Evolutionary conservation across 1,284 basidiomycete species (phyloP), one percentile per base, ranked within the genome.

Genomic region (Omphalotus olearius): DNA sequence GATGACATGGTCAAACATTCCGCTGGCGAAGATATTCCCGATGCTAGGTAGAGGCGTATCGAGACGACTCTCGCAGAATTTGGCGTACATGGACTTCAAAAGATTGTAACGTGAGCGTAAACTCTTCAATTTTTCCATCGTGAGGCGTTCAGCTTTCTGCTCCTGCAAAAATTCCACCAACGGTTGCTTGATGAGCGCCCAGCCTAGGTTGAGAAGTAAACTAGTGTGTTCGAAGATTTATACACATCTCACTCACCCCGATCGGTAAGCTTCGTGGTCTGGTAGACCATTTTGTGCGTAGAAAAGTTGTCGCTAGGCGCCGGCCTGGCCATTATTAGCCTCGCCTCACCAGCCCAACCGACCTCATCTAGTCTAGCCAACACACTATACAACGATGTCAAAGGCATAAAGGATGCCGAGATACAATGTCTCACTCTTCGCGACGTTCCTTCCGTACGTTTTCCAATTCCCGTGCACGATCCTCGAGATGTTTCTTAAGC

Each of bases 341-440:
- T 33, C 4, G 43, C 33, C 38, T 51, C 49, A 10, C 16, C 33
- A 6, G 33, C 33, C 49, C 43, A 51, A 7, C 49, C 49, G 9
- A 45, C 25, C n/a, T 25, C 20, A 26, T 37, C 25, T 6, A 51
- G 49, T 20, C 23, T 9, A 17, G 18, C 35, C 16, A 44, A 2
- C 4, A 51, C 45, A 11, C 49, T 51, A 26, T 23, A 5, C 23
- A 23, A 23, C 23, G 3, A 23, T 23, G 4, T 16, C 25, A 30
- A 38, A 35, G 28, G 30, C 26, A 14, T 2, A 2, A 33, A 33
- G 30, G 9, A 13, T n/a, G n/a, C n/a, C n/a, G n/a, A 13, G 13
- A 13, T 9, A 13, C 9, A 33, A 33, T 33, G 30, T 10, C 30
- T 33, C 30, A 33, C 30, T 33, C 30, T 33, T 33, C 30, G 7